Evolutionary conservation across 2,329 filamentous ascomycete species (phyloP), one percentile per base, ranked within the genome.

Genomic region (Coniochaeta sp.): DNA sequence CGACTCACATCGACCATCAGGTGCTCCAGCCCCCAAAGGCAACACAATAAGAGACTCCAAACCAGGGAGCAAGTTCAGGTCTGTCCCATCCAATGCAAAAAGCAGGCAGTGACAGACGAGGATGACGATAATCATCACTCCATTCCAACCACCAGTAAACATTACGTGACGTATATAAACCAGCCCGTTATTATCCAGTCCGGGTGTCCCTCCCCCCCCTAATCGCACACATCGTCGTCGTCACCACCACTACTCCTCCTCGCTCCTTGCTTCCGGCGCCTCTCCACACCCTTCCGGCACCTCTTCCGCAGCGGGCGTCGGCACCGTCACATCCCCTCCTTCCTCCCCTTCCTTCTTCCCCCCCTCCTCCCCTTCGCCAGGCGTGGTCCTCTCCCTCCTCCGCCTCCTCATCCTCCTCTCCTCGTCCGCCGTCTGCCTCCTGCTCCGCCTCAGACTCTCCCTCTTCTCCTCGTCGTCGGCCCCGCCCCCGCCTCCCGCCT

Each of bases 391-490:
- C 61, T 89, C 84, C 64, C 89, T 79, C 66, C 90, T 79, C 63
- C 89, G 76, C 66, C 91, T 78, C 47, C 90, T 77, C 64, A 83
- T 79, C 60, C 85, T 82, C 59, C 91, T 79, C 74, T 96, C 91
- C 64, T 91, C 89, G 66, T 95, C 90, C 1, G 90, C 90, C 62
- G 85, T 91, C 70, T 93, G 89, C 68, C 89, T 77, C 67, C 81
- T 72, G 63, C 77, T 74, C 71, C 78, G 81, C 59, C 91, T 78
- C 60, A 91, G 79, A 62, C 77, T 84, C 66, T 87, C 81, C 61
- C 85, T 74, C 74, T 81, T 77, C 71, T 84, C 77, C 22, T 75
- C 76, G 38, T 79, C 76, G 24, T 83, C 84, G 50, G 81, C 34
- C 9, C 34, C 77, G 52, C 85, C 85, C 3, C 87, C 84, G 50